A percentile compares a stretch with the other conserved stretches of the same genome.
phyloP scores from a whole-genome alignment of 108 stramenopile species.

The Conticribra guillardii region DNA sequence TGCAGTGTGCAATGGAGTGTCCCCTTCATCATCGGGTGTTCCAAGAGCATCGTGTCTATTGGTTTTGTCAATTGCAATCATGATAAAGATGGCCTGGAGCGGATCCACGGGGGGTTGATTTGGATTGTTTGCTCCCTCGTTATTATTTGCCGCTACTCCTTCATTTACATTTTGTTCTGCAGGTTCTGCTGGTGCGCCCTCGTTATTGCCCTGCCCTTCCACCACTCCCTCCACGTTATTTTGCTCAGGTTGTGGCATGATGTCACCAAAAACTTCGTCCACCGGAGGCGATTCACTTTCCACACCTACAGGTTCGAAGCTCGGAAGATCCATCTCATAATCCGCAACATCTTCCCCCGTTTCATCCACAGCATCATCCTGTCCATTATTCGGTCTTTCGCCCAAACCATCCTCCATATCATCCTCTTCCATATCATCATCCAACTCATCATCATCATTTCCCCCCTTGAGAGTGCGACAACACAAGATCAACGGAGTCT shows the following conservation, averaged over 20 bases:
- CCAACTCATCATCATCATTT: conserved; percentile 9
- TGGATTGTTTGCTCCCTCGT: background rate
- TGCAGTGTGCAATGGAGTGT: conserved; percentile 21
- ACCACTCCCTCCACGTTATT: background rate
- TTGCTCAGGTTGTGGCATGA: too few species aligned
- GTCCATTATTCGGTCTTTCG: background rate
- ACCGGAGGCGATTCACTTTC: too few species aligned
- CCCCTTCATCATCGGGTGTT: conserved; percentile 16
- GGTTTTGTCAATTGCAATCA: background rate
- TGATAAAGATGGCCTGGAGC: conserved; percentile 1
- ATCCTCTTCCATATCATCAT: background rate
- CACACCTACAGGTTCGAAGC: too few species aligned
- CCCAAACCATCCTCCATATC: conserved; percentile 3
- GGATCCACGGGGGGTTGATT: conserved; percentile 6
- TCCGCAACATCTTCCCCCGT: conserved; percentile 4
- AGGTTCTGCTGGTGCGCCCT: background rate
- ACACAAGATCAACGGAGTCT: conserved; percentile 20
- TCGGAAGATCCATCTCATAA: background rate
- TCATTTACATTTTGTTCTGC: background rate
- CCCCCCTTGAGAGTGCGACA: conserved; percentile 17
- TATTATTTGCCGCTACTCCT: background rate
- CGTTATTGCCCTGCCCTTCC: background rate
- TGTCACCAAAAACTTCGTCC: too few species aligned
- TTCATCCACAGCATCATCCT: background rate
- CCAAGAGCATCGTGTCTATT: background rate